Base-by-base conservation (phyloP, 164 flowering plant genomes). In the Berberis thunbergii region DNA sequence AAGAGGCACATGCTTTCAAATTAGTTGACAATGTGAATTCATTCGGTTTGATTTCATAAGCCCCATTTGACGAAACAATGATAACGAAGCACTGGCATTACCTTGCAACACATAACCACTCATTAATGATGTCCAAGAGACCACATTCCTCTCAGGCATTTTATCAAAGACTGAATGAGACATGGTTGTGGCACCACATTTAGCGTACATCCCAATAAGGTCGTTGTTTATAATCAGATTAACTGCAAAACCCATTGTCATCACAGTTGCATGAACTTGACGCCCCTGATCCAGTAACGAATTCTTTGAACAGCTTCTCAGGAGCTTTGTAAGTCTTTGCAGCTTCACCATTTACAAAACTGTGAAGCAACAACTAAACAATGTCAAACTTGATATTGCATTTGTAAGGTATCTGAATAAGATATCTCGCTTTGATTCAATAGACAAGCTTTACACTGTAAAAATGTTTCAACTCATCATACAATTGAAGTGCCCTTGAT, bases 101-200 rank as follows among this genome's bases (percentile, higher is more conserved):
- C 87, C 87, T 61, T 71, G 63, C 48, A 69, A 76, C 64, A 85
- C 64, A 54, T 74, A 76, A 43, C 84, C 88, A 65, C 88, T 75
- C 86, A 91, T 87, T 10, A 88, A 79, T 52, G 88, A 67, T 10
- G 97, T 91, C 96, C 94, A 91, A 39, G 94, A 78, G 48, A 91
- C 96, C 3, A 86, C 90, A 70, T 88, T 85, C 74, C 84, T 84
- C 3, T 81, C 76, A 57, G 63, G 83, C 94, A 88, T 87, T 81
- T 59, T 71, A 68, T 86, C 87, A 50, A 91, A 91, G 76, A 87
- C 79, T 3, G 2, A 13, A 62, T 59, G 63, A 41, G 94, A 88
- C 45, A 61, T 7, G 39, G 72, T 78, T 57, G 70, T 41, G 67
- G 70, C 71, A 2, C 78, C 69, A 72, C 89, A 88, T 74, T 91